Conservation (phyloP, 768 basidiomycete genomes). For the Artomyces pyxidatus region DNA sequence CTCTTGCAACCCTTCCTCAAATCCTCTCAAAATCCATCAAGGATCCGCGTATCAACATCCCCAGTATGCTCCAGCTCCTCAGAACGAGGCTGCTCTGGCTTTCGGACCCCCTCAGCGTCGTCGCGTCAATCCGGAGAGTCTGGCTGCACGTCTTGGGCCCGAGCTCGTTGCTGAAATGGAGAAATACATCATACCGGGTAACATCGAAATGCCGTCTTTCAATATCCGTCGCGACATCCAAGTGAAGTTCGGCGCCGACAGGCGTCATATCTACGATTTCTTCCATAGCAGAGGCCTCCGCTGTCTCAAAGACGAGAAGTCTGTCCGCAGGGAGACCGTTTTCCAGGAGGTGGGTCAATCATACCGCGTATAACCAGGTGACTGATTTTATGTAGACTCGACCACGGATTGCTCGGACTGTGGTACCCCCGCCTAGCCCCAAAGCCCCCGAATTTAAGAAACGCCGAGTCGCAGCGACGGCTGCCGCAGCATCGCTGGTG, state of each 20-base stretch:
- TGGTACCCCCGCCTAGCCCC: neutral
- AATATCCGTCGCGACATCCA: conserved; percentile 62
- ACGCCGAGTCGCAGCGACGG: neutral
- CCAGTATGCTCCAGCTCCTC: too few relatives aligned
- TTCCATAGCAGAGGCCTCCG: conserved; percentile 49
- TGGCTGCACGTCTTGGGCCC: conserved; percentile 59
- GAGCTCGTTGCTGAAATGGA: conserved; percentile 67
- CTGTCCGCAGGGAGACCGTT: conserved; percentile 11
- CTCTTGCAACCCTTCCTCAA: too few relatives aligned
- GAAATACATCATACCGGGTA: conserved; percentile 59
- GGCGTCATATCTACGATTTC: conserved; percentile 73
- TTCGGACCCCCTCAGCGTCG: conserved; percentile 26
- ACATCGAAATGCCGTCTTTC: conserved; percentile 69
- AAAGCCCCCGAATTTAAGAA: neutral
- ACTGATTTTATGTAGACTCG: conserved; percentile 1
- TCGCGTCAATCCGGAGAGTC: conserved; percentile 59
- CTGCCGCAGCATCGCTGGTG: neutral
- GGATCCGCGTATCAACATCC: too few relatives aligned
- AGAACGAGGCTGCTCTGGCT: too few relatives aligned
- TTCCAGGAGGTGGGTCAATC: conserved; percentile 10
- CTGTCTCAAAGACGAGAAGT: conserved; percentile 17
- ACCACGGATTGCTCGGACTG: conserved; percentile 3
- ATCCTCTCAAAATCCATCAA: too few relatives aligned
- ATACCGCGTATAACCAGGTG: neutral
- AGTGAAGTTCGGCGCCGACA: conserved; percentile 59